Evolutionary conservation across 208 protist genomes (phyloP), one percentile per base, ranked within the genome.

Genomic region (Acanthamoeba lenticulata): DNA sequence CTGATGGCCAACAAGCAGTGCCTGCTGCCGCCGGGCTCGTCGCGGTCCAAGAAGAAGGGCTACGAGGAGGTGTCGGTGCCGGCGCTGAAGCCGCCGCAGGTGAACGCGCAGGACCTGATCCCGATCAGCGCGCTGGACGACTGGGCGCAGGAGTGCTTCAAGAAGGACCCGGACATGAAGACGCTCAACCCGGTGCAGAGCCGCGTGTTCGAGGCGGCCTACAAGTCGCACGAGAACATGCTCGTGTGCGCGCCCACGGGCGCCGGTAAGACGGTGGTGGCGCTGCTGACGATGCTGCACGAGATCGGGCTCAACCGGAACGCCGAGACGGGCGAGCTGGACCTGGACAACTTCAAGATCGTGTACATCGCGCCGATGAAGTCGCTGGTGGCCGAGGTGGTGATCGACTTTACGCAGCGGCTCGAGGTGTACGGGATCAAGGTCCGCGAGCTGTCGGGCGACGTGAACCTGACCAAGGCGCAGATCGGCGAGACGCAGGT

Each of bases 321-420:
- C 65, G 96, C 96, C 45, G 95, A 97, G n/a, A 36, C 19, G 57
- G 98, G 98, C n/a, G 96, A 96, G 9, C 92, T 99, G 24, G 95
- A 98, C 24, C 65, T 29, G 47, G 92, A 89, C 36, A 97, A 99
- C 94, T 99, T 99, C 94, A 99, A 99, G 96, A 99, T 99, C 27
- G 98, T 99, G 47, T 99, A 99, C 94, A 97, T 99, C 34, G 99
- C 99, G 6, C 99, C 99, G 21, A 99, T 99, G 99, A 99, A 99
- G 96, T 99, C 99, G 32, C 97, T 99, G 2, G 99, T 99, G 72
- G 93, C 97, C 72, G 99, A 99, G 96, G 99, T 99, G 97, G 98
- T 99, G 19, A 96, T 96, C n/a, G 99, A 99, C 93, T 99, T 99
- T 92, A 97, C 96, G 38, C 94, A 96, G 24, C 97, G 98, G 34